Conservation (phyloP, 1,284 basidiomycete species). For the Phellopilus nigrolimitatus region DNA sequence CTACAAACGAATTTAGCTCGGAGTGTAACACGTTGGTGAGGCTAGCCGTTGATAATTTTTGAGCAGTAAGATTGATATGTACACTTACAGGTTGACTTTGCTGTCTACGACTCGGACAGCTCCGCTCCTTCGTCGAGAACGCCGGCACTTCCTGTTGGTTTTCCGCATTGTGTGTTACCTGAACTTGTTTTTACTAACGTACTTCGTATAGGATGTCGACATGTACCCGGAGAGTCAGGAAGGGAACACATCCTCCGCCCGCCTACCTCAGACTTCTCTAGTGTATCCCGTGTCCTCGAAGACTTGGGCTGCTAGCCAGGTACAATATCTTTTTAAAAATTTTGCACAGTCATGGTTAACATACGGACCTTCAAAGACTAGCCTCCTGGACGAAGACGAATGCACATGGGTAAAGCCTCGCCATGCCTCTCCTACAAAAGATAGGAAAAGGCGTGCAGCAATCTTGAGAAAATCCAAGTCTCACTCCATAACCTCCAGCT, state of each 20-base stretch:
- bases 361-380: background rate
- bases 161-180: too few relatives aligned
- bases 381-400: conserved; percentile 26
- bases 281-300: too few relatives aligned
- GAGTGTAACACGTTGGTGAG: conserved; percentile 33
- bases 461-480: conserved; percentile 4
- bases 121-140: background rate
- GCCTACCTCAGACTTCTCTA: background rate
- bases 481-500: conserved; percentile 1
- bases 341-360: background rate
- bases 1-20: conserved; percentile 26
- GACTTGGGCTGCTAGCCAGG: conserved; percentile 5
- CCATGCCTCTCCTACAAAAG: background rate
- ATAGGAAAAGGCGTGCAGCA: background rate
- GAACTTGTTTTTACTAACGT: too few relatives aligned
- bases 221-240: too few relatives aligned
- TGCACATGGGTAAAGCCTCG: conserved; percentile 24
- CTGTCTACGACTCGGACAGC: background rate
- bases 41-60: background rate
- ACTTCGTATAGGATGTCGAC: too few relatives aligned
- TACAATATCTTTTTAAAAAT: background rate
- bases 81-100: conserved; percentile 27
- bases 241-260: background rate
- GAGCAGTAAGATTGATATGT: background rate
- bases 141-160: background rate